Evolutionary conservation across 345 rosid species (phyloP).

Genomic region (Arabis hirsuta): DNA sequence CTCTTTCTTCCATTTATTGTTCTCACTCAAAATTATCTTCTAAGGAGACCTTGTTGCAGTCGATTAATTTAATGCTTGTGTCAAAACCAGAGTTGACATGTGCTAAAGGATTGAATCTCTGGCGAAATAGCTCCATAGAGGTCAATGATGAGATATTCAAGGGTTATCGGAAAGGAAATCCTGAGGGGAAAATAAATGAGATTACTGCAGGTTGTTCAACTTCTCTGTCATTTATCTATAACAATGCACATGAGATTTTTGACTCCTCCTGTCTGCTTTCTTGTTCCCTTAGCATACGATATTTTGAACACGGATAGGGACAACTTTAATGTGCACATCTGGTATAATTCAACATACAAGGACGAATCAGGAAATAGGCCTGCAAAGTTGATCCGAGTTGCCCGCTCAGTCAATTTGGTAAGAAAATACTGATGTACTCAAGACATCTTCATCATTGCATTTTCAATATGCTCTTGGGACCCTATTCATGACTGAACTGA

Average conservation of each 20-base stretch:
- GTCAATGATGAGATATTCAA: conserved; percentile 73
- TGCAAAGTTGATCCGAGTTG: conserved; percentile 56
- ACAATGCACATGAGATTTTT: conserved; percentile 9
- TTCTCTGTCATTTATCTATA: conserved; percentile 26
- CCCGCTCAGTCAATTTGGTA: conserved; percentile 91
- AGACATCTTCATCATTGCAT: conserved; percentile 16
- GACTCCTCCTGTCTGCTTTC: conserved; percentile 28
- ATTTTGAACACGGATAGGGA: conserved; percentile 63
- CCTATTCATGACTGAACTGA: conserved; percentile 48
- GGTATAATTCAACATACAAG: conserved; percentile 80
- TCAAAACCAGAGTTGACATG: conserved; percentile 32
- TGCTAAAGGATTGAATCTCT: conserved; percentile 55
- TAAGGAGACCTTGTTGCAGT: background rate
- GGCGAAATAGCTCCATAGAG: conserved; percentile 70
- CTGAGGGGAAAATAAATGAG: conserved; percentile 66
- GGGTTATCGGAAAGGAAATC: conserved; percentile 74
- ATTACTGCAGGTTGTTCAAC: conserved; percentile 66
- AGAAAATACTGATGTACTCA: conserved; percentile 13
- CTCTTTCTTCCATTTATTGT: background rate
- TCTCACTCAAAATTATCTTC: background rate
- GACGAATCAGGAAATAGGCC: conserved; percentile 29
- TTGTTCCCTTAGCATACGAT: conserved; percentile 78
- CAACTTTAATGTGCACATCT: conserved; percentile 70
- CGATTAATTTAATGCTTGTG: conserved; percentile 20
- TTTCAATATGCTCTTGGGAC: background rate